Evolutionary conservation across 352 stramenopile genomes (phyloP), one percentile per base, ranked within the genome.

Genomic region (Pythium phragmiticola): DNA sequence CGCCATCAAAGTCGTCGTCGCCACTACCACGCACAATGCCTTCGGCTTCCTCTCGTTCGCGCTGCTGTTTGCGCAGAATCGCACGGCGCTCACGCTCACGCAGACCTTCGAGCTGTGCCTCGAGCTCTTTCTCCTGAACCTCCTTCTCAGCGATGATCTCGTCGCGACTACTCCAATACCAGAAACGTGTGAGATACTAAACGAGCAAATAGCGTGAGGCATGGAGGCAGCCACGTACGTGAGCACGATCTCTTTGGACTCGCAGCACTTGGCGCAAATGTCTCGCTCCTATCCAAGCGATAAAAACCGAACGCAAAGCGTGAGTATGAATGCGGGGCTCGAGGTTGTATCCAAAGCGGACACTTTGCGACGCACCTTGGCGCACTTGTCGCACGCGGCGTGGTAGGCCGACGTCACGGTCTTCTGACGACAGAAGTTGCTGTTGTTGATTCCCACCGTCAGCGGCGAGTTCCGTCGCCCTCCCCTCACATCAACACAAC

Each of bases 381-480:
- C 87, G 70, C 96, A 99, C 7, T 78, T 72, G 59, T 90, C 78
- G 68, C 96, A 99, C 19, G 97, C 82, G 0, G 88, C 92, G 67
- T 99, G 96, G 77, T 99, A 99, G 8, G 96, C 96, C 3, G 94
- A 82, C 26, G 79, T 90, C 56, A 99, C 83, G 45, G 86, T 95
- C 73, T 97, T 96, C 56, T 96, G 82, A 43, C 89, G 76, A 72
- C 96, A 99, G 56, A 89, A 80, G 69, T 95, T 98, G 72, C 97
- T 94, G 66, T 46, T 75, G 30, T 46, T 75, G 30, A 34, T 21
- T 57, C 59, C 12, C 37, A 61, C 33, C 26, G 39, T 46, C 39
- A 46, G 39, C 39, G 14, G 8, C 14, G 13, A 2, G 11, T 46
- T 2, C 17, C 12, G 67, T 9, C 7, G 48, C 14, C n/a, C n/a